Percentiles rank a stretch among this genome's conserved stretches.
Conservation (phyloP, 306 rosid genomes). For the Senna tora region DNA sequence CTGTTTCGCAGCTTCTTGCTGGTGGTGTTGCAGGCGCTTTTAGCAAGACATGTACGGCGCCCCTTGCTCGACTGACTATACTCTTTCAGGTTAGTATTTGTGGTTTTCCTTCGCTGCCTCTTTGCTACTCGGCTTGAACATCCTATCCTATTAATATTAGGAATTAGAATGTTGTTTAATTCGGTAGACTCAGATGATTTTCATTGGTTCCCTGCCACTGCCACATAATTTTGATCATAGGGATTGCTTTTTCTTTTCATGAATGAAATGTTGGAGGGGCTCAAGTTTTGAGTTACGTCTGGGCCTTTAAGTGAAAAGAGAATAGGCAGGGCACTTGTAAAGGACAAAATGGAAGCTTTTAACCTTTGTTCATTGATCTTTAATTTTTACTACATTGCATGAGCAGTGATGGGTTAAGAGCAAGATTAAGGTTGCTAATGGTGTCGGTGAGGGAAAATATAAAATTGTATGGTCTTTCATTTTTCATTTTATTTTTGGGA, state of each 20-base stretch:
- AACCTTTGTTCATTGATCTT: background rate
- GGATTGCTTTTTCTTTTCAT: background rate
- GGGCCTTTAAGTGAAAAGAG: background rate
- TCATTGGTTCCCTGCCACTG: background rate
- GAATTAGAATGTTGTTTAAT: background rate
- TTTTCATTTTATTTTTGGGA: no score
- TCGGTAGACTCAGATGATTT: background rate
- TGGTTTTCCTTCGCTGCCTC: constrained; percentile 1
- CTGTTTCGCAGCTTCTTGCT: constrained; percentile 82
- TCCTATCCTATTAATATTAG: background rate
- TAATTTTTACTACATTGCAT: background rate
- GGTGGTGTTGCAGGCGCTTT: constrained; percentile 96
- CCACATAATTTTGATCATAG: no score
- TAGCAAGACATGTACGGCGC: constrained; percentile 94
- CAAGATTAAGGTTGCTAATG: background rate
- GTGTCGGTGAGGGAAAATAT: background rate
- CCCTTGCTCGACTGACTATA: constrained; percentile 91
- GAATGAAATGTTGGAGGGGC: background rate
- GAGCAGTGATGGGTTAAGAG: background rate
- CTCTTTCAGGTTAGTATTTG: constrained; percentile 76
- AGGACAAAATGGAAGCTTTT: background rate
- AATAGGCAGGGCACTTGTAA: no score
- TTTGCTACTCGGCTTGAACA: background rate
- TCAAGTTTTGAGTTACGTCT: background rate
- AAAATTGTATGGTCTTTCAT: no score